These are phyloP conservation scores for Pestalotiopsis sp. DNA, from an alignment of 2,329 filamentous ascomycete species.

Conservation along the genomic window DNA sequence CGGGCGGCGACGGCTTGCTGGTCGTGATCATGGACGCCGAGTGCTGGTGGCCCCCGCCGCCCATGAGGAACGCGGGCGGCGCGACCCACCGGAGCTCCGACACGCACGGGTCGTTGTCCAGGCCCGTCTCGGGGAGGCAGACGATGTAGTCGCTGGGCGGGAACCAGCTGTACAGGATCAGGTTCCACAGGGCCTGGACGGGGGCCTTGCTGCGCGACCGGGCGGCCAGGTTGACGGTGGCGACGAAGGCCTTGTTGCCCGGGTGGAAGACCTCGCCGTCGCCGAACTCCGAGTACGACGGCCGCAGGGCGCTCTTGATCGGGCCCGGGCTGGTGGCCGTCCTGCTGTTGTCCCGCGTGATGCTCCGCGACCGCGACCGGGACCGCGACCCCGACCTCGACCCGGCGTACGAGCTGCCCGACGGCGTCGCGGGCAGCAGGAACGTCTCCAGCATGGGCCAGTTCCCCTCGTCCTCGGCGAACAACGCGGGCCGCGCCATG, in stretches of 20 bases:
- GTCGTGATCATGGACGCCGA: neutral
- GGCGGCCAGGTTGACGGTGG: neutral
- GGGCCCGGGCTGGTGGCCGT: neutral
- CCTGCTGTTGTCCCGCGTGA: neutral
- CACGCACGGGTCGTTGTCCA: neutral
- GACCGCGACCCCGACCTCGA: neutral
- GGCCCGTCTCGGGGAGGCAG: neutral
- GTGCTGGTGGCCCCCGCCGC: neutral
- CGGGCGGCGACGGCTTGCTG: neutral
- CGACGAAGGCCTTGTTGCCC: neutral
- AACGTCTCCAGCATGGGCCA: neutral
- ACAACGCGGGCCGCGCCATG: neutral
- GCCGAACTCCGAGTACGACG: neutral
- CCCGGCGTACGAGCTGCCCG: neutral
- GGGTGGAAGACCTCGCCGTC: neutral
- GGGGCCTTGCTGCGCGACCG: neutral
- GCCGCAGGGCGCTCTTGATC: neutral
- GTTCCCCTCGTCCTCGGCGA: neutral
- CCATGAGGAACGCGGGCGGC: neutral
- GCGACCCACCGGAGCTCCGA: neutral
- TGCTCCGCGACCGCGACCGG: neutral
- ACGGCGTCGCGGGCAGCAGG: neutral
- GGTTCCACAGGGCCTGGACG: neutral
- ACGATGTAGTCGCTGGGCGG: slow-evolving; percentile 1
- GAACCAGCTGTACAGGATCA: neutral